Evolutionary conservation across 169 alveolate genomes (phyloP).

Genomic region (Babesia bovis): DNA sequence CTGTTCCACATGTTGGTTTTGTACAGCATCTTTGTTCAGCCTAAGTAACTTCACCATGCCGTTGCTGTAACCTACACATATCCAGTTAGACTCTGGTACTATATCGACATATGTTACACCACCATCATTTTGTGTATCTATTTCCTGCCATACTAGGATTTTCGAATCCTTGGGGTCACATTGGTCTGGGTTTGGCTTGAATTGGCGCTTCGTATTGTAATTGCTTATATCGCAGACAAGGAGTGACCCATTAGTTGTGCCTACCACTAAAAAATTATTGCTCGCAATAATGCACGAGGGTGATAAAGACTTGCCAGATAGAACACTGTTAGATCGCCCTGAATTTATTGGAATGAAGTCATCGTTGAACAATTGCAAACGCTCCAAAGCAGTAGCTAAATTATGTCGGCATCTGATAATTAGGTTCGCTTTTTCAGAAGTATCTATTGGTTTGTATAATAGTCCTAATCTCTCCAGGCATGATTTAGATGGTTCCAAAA

Average conservation of each 20-base stretch:
- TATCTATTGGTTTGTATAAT: conserved; percentile 1
- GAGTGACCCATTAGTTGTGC: conserved; percentile 55
- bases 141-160: conserved; percentile 40
- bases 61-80: conserved; percentile 46
- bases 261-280: conserved; percentile 28
- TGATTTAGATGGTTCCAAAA: not conserved
- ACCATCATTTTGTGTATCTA: conserved; percentile 32
- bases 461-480: conserved; percentile 35
- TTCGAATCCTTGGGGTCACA: not conserved
- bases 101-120: conserved; percentile 54
- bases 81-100: conserved; percentile 48
- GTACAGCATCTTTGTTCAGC: conserved; percentile 21
- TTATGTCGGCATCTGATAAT: conserved; percentile 37
- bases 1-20: not conserved
- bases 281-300: conserved; percentile 42
- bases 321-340: not conserved
- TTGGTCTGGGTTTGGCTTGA: conserved; percentile 15
- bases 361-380: conserved; percentile 40
- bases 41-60: conserved; percentile 56
- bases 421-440: not conserved
- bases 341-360: conserved; percentile 8
- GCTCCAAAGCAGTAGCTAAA: conserved; percentile 28
- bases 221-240: conserved; percentile 35
- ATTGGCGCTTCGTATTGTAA: conserved; percentile 42
- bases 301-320: not conserved